A percentile compares a stretch with the other conserved stretches of the same genome.
These are phyloP conservation scores for Pistacia integerrima DNA, from an alignment of 345 rosid genomes.

Conservation along the genomic window DNA sequence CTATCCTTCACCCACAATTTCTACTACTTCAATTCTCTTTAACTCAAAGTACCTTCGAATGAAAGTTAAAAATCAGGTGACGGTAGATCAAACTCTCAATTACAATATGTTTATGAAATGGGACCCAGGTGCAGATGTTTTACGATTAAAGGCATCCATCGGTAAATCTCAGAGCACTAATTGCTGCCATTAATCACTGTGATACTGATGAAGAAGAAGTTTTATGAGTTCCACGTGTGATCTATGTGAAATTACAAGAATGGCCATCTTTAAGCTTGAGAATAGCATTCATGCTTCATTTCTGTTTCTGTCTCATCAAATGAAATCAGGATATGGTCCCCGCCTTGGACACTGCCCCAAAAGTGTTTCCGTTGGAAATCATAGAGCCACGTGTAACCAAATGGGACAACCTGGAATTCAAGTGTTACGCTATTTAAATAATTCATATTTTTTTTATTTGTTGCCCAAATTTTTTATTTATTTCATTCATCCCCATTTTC, in stretches of 20 bases:
- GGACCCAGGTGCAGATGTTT: not conserved
- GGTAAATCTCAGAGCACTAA: not conserved
- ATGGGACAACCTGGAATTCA: constrained; percentile 48
- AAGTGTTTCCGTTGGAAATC: constrained; percentile 12
- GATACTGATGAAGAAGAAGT: not conserved
- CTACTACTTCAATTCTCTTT: too few relatives aligned
- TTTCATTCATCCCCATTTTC: not conserved
- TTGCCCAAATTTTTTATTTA: not conserved
- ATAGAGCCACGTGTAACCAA: constrained; percentile 38
- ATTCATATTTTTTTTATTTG: not conserved
- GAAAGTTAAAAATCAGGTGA: too few relatives aligned
- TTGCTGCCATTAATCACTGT: not conserved
- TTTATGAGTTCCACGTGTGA: constrained; percentile 1
- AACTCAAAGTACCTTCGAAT: too few relatives aligned
- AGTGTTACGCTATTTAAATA: not conserved
- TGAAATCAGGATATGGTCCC: not conserved
- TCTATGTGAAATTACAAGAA: not conserved
- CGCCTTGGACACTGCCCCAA: not conserved
- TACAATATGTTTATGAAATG: too few relatives aligned
- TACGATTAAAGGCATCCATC: not conserved
- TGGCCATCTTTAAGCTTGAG: not conserved
- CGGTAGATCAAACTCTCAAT: too few relatives aligned
- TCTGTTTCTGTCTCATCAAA: too few relatives aligned
- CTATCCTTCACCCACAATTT: too few relatives aligned
- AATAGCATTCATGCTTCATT: too few relatives aligned